Percentiles rank a stretch among this genome's conserved stretches.
Conservation (phyloP, 2,329 filamentous ascomycete genomes). For the Sordariomycetes sp. region DNA sequence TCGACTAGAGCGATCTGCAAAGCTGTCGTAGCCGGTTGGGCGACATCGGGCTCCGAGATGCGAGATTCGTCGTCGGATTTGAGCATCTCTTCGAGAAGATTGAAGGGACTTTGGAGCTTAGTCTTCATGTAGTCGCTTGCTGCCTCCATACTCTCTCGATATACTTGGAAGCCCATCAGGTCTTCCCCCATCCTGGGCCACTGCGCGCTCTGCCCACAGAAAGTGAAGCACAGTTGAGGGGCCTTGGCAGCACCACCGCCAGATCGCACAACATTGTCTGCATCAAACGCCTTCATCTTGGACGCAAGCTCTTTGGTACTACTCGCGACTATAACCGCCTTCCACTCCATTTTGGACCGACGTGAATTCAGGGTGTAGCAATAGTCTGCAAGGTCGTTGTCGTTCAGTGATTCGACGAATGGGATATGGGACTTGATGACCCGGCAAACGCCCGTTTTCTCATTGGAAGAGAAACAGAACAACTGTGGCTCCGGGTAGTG, state of each 20-base stretch:
- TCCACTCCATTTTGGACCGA: constrained; percentile 35
- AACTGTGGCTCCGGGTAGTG: constrained; percentile 18
- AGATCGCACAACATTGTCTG: constrained; percentile 12
- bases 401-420: constrained; percentile 15
- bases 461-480: constrained; percentile 33
- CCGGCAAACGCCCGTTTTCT: constrained; percentile 27
- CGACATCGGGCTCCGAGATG: constrained; percentile 23
- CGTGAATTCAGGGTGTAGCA: constrained; percentile 36
- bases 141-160: constrained; percentile 26
- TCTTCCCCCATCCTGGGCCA: constrained; percentile 32
- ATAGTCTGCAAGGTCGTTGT: constrained; percentile 17
- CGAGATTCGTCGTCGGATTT: constrained; percentile 12
- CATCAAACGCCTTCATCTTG: constrained; percentile 14
- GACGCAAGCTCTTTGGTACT: constrained; percentile 20
- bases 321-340: constrained; percentile 24
- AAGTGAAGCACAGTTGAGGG: constrained; percentile 28
- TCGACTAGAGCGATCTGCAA: constrained; percentile 33
- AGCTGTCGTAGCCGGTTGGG: constrained; percentile 31
- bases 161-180: constrained; percentile 29
- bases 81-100: constrained; percentile 26
- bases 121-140: constrained; percentile 20
- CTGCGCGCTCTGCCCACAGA: constrained; percentile 33
- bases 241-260: constrained; percentile 13
- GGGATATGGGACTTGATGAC: constrained; percentile 23
- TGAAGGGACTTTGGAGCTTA: constrained; percentile 19